These are phyloP conservation scores for Tetradesmus lagerheimii DNA, from an alignment of 139 green algal genomes.

Conservation along the genomic window DNA sequence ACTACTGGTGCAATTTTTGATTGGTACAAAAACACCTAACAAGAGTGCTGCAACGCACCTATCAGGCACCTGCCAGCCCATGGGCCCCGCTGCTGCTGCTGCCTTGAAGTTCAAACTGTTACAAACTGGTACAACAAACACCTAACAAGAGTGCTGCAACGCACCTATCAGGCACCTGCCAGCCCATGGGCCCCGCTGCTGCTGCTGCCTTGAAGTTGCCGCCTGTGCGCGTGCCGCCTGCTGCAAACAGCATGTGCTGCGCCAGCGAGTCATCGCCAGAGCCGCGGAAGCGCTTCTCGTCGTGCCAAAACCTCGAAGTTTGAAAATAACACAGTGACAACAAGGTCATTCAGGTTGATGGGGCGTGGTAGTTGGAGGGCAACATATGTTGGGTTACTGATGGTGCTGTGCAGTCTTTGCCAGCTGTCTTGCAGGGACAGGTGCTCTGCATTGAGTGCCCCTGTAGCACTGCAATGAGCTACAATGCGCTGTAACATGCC, in stretches of 20 bases:
- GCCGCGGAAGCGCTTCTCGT: constrained; percentile 68
- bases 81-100: constrained; percentile 22
- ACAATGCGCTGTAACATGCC: too few relatives aligned
- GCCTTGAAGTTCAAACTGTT: constrained; percentile 57
- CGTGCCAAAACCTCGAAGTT: constrained; percentile 61
- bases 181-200: constrained; percentile 53
- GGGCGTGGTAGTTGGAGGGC: not conserved
- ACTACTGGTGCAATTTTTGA: too few relatives aligned
- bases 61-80: constrained; percentile 60
- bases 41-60: not conserved
- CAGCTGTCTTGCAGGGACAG: too few relatives aligned
- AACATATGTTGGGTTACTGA: too few relatives aligned
- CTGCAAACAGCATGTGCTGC: constrained; percentile 49
- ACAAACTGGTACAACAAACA: too few relatives aligned
- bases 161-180: constrained; percentile 47
- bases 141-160: not conserved
- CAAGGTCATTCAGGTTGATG: not conserved
- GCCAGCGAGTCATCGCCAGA: constrained; percentile 54
- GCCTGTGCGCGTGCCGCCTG: constrained; percentile 53
- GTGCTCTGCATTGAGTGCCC: not conserved
- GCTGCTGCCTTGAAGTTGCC: constrained; percentile 54
- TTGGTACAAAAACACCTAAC: too few relatives aligned
- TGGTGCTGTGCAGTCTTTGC: too few relatives aligned
- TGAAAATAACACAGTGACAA: not conserved
- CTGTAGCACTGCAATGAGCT: not conserved